Evolutionary conservation across 2,329 filamentous ascomycete genomes (phyloP).

Genomic region (Calycina herbarum): DNA sequence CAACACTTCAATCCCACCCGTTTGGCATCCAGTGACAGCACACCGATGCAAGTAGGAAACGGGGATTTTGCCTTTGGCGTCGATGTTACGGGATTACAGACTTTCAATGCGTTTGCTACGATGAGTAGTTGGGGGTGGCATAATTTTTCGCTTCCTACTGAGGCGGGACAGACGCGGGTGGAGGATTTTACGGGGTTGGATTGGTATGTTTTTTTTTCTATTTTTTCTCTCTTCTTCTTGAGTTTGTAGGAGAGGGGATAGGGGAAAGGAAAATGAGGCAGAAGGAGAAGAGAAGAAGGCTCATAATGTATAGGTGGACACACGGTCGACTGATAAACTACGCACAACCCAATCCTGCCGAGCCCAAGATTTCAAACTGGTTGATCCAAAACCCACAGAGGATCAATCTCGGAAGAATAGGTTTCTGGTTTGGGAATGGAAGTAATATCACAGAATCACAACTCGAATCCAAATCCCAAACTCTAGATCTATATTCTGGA

Average conservation of each 20-base stretch:
- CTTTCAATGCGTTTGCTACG: conserved; percentile 44
- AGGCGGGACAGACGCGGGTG: conserved; percentile 35
- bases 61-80: conserved; percentile 49
- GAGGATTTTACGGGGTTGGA: conserved; percentile 43
- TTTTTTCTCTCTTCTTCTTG: background rate
- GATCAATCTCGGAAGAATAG: conserved; percentile 46
- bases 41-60: conserved; percentile 45
- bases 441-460: conserved; percentile 34
- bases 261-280: background rate
- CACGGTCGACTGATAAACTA: conserved; percentile 46
- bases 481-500: conserved; percentile 42
- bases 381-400: conserved; percentile 51
- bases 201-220: conserved; percentile 33
- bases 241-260: background rate
- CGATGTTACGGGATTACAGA: conserved; percentile 48
- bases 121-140: conserved; percentile 49
- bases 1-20: conserved; percentile 29
- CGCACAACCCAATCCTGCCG: conserved; percentile 43
- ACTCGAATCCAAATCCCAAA: conserved; percentile 38
- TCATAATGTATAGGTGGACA: conserved; percentile 38
- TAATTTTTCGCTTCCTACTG: conserved; percentile 45
- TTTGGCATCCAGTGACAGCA: conserved; percentile 35
- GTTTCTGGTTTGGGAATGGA: conserved; percentile 39
- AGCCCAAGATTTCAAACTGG: conserved; percentile 48
- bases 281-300: background rate